A percentile compares a stretch with the other conserved stretches of the same genome.
These are phyloP conservation scores for Gamarada debralockiae DNA, from an alignment of 495 filamentous ascomycete genomes.

Conservation along the genomic window DNA sequence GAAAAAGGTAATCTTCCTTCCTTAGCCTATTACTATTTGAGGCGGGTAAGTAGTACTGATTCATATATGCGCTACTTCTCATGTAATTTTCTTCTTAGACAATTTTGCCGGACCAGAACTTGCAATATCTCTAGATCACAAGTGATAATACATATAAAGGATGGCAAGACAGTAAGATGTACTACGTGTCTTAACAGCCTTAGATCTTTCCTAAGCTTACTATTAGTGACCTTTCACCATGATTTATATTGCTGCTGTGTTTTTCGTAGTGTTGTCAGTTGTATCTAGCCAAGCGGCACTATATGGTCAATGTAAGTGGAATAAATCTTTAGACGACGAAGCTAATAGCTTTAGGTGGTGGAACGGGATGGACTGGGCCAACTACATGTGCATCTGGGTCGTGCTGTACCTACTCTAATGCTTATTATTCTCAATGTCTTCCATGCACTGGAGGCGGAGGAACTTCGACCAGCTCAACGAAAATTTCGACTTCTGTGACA, in stretches of 20 bases:
- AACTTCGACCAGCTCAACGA: not conserved
- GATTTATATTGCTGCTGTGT: conserved; percentile 2
- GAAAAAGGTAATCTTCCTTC: conserved; percentile 1
- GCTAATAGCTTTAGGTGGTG: conserved; percentile 10
- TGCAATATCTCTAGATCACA: not conserved
- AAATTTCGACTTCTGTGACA: not conserved
- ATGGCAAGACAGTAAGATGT: not conserved
- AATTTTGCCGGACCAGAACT: conserved; percentile 1
- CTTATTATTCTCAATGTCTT: no score
- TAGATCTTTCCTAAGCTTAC: not conserved
- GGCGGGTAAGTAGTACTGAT: not conserved
- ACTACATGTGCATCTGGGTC: conserved; percentile 20
- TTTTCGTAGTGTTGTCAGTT: conserved; percentile 1
- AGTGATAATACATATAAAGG: not conserved
- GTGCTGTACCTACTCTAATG: conserved; percentile 15
- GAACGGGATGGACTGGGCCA: conserved; percentile 15
- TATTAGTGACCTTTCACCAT: not conserved
- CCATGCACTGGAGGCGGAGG: conserved; percentile 1
- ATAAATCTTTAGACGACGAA: not conserved
- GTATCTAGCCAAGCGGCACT: not conserved
- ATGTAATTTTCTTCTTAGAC: not conserved
- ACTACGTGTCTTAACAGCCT: not conserved
- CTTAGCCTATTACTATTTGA: conserved; percentile 3
- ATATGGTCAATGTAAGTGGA: conserved; percentile 4
- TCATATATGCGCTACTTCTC: not conserved